Base-by-base conservation (phyloP, 2,329 filamentous ascomycete genomes). In the Neopestalotiopsis sp. region DNA sequence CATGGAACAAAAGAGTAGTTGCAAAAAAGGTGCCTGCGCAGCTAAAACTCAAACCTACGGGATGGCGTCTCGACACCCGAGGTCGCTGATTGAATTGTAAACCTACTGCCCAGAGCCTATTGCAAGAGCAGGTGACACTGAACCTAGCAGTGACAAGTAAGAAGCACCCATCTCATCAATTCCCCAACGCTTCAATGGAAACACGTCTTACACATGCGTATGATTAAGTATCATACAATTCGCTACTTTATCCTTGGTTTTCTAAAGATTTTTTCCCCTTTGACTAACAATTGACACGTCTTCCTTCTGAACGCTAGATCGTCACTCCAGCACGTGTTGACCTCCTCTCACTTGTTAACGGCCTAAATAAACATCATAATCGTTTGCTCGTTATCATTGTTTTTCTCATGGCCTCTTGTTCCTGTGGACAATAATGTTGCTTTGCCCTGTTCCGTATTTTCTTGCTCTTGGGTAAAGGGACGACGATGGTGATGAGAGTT, bases 341-440 rank as follows among this genome's bases (percentile, higher is more conserved):
- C 20, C 49, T 59, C 24, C 30, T 59, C 17, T 32, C 24, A 30
- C 9, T 28, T 20, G 24, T 30, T 10, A 14, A 59, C 30, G 28
- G 14, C 6, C 24, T 9, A 59, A 58, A 24, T n/a, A 28, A 20
- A 52, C 57, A 59, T 59, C 57, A 24, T 59, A 34, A 34, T 59
- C 57, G 24, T 59, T 59, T 24, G 57, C 57, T 59, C 57, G 57
- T 59, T 59, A 59, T 59, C 24, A 30, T 59, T 24, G 57, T 28
- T 59, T 17, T 59, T 34, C 34, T 30, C 30, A 17, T 59, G 12
- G 20, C 13, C 24, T 34, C 57, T 28, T 52, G n/a, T 52, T 59
- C 30, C 24, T 59, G 57, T 24, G 30, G 30, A 30, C 24, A 24
- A 14, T 24, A 17, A 28, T 14, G 24, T 59, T 30, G 57, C 24